Evolutionary conservation across 306 rosid genomes (phyloP).

Genomic region (Nissolia schottii): DNA sequence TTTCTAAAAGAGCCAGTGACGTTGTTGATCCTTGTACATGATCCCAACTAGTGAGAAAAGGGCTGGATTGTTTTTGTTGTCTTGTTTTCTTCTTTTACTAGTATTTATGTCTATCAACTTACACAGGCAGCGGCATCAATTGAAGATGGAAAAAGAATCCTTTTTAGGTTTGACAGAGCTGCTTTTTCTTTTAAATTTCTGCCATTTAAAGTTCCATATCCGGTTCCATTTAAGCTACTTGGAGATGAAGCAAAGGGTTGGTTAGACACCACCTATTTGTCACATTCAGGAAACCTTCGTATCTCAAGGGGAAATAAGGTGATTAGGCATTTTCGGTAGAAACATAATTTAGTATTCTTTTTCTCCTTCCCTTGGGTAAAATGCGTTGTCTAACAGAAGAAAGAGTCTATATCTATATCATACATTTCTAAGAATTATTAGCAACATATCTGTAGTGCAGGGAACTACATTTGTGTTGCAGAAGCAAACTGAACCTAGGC

Average conservation of each 20-base stretch:
- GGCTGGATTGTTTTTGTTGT: neutral
- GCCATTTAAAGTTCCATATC: constrained; percentile 99
- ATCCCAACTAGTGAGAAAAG: neutral
- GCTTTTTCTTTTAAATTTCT: constrained; percentile 79
- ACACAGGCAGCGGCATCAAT: constrained; percentile 79
- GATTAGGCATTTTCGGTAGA: constrained; percentile 25
- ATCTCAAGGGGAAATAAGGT: constrained; percentile 98
- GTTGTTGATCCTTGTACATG: neutral
- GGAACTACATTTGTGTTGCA: constrained; percentile 95
- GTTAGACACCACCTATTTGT: constrained; percentile 92
- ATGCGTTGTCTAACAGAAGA: neutral
- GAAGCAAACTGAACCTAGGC: constrained; percentile 81
- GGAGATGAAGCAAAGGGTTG: constrained; percentile 99
- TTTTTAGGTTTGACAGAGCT: constrained; percentile 85
- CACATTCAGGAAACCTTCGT: constrained; percentile 81
- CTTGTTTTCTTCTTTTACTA: neutral
- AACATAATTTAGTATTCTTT: neutral
- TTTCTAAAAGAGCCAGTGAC: neutral
- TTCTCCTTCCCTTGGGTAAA: constrained; percentile 7
- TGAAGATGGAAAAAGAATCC: constrained; percentile 82
- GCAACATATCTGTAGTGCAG: constrained; percentile 78
- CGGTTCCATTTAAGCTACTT: constrained; percentile 89
- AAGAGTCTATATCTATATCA: constrained; percentile 1
- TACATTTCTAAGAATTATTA: constrained; percentile 41
- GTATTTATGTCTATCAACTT: constrained; percentile 7